Percentiles rank a stretch among this genome's conserved stretches.
phyloP scores from a whole-genome alignment of 768 basidiomycete genomes.

The Tulasnella sp. region DNA sequence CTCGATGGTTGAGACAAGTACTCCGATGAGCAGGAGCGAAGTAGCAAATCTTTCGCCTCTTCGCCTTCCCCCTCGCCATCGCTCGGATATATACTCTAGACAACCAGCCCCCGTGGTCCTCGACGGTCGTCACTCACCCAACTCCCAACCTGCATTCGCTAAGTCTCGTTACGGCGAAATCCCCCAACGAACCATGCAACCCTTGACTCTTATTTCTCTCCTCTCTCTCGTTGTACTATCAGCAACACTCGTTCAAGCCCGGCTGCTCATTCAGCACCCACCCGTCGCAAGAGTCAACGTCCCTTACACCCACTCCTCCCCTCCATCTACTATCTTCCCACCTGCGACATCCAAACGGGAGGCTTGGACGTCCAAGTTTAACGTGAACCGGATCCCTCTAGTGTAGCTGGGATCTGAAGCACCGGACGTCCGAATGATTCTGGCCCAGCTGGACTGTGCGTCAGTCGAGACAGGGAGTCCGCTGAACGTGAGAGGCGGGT shows the following conservation, averaged over 20 bases:
- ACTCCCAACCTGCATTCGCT: background rate
- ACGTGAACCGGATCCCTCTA: background rate
- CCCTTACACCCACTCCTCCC: conserved; percentile 22
- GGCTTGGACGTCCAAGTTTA: conserved; percentile 5
- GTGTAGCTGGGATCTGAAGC: too few relatives aligned
- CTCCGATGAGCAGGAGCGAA: background rate
- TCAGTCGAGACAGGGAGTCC: too few relatives aligned
- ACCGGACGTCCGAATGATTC: background rate
- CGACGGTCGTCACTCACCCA: background rate
- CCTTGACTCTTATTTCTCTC: conserved; percentile 2
- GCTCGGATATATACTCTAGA: background rate
- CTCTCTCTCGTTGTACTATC: conserved; percentile 4
- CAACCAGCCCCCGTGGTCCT: background rate
- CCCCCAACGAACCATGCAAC: background rate
- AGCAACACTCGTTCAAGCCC: background rate
- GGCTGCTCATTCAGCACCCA: background rate
- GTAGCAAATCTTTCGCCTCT: background rate
- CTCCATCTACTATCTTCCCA: conserved; percentile 9
- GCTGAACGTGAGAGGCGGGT: too few relatives aligned
- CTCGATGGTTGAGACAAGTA: background rate
- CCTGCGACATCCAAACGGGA: background rate
- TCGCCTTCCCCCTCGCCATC: background rate
- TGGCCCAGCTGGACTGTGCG: conserved; percentile 19
- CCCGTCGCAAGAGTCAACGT: conserved; percentile 21
- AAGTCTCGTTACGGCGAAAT: background rate